phyloP scores from a whole-genome alignment of 805 yeast genomes.

The Saccharomyces jurei region DNA sequence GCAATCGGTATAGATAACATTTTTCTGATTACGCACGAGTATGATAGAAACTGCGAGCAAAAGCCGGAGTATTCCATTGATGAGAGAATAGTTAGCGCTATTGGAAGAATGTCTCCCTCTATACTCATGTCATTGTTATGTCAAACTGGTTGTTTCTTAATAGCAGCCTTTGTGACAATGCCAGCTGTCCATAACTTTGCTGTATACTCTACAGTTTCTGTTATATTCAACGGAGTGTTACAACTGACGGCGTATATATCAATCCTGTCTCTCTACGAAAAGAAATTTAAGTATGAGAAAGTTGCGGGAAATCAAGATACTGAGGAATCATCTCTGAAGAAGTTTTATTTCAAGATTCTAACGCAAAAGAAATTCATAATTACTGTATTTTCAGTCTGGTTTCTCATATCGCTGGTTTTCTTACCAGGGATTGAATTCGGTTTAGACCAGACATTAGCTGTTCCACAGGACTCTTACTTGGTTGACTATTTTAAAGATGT shows the following conservation, averaged over 20 bases:
- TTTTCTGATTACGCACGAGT: constrained; percentile 75
- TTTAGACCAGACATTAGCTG: constrained; percentile 80
- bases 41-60: constrained; percentile 44
- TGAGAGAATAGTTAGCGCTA: constrained; percentile 52
- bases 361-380: constrained; percentile 47
- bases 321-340: constrained; percentile 26
- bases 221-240: constrained; percentile 61
- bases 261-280: constrained; percentile 40
- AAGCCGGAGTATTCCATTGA: constrained; percentile 44
- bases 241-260: constrained; percentile 80
- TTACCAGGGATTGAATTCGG: constrained; percentile 70
- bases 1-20: constrained; percentile 97
- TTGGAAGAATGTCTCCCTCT: constrained; percentile 79
- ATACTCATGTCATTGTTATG: constrained; percentile 68
- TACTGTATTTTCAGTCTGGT: constrained; percentile 49
- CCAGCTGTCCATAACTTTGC: constrained; percentile 96
- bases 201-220: constrained; percentile 79
- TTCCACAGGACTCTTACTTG: constrained; percentile 76
- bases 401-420: constrained; percentile 59
- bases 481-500: constrained; percentile 74
- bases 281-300: background rate
- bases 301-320: constrained; percentile 5
- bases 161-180: constrained; percentile 81
- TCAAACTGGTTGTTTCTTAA: constrained; percentile 69
- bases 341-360: constrained; percentile 40